These are phyloP conservation scores for Zymoseptoria passerinii DNA, from an alignment of 2,329 filamentous ascomycete genomes.

Conservation along the genomic window DNA sequence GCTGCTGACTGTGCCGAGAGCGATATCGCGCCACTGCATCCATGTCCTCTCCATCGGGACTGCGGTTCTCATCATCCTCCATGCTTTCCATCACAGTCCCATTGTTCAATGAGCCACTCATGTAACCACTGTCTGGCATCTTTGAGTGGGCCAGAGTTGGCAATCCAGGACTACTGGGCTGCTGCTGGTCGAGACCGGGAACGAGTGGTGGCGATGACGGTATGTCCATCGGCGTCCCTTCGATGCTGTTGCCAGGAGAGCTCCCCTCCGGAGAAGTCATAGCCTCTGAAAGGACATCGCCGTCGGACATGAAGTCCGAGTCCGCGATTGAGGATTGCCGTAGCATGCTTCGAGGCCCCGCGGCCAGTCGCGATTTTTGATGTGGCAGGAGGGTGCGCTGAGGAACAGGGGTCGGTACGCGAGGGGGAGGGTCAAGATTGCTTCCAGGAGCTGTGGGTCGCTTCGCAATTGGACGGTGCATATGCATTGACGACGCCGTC, in stretches of 20 bases:
- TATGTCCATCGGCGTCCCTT: slow-evolving; percentile 69
- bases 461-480: slow-evolving; percentile 63
- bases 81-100: slow-evolving; percentile 63
- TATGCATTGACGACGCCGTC: slow-evolving; percentile 77
- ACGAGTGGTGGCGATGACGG: slow-evolving; percentile 84
- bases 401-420: slow-evolving; percentile 70
- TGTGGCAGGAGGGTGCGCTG: slow-evolving; percentile 31
- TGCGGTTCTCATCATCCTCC: slow-evolving; percentile 44
- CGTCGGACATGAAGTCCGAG: slow-evolving; percentile 26
- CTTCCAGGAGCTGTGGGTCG: slow-evolving; percentile 40
- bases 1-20: slow-evolving; percentile 14
- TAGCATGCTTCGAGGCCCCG: slow-evolving; percentile 20
- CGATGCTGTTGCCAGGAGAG: slow-evolving; percentile 38
- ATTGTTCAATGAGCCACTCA: slow-evolving; percentile 46
- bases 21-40: slow-evolving; percentile 30
- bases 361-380: slow-evolving; percentile 23
- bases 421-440: slow-evolving; percentile 63
- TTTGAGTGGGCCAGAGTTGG: slow-evolving; percentile 41
- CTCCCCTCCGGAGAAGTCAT: slow-evolving; percentile 41
- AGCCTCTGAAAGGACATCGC: slow-evolving; percentile 33
- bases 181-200: slow-evolving; percentile 36
- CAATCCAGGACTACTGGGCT: slow-evolving; percentile 67
- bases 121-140: slow-evolving; percentile 64
- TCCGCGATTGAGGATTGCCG: slow-evolving; percentile 25
- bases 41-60: slow-evolving; percentile 32